These are phyloP conservation scores for Chalaropsis ovoidea DNA, from an alignment of 2,329 filamentous ascomycete genomes.

Conservation along the genomic window DNA sequence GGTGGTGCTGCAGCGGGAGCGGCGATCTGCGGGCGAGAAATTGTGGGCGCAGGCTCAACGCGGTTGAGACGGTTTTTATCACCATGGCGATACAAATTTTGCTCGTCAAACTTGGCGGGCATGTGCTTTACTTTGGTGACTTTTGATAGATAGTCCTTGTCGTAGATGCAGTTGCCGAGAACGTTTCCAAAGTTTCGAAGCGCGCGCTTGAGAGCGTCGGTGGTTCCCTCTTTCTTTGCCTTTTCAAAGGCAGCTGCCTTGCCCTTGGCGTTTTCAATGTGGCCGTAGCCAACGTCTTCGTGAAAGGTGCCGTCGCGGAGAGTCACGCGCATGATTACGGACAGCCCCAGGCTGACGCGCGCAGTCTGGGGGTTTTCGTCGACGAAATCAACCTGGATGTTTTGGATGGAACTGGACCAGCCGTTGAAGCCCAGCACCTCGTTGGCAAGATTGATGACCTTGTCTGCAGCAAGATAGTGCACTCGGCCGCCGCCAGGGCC, in stretches of 20 bases:
- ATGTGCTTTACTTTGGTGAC: constrained; percentile 81
- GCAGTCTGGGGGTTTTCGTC: constrained; percentile 71
- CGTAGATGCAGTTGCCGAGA: constrained; percentile 96
- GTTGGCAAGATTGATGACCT: constrained; percentile 89
- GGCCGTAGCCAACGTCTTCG: constrained; percentile 93
- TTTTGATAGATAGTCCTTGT: constrained; percentile 83
- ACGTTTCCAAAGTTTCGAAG: constrained; percentile 91
- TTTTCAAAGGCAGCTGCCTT: constrained; percentile 97
- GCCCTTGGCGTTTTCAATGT: constrained; percentile 89
- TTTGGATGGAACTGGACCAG: constrained; percentile 93
- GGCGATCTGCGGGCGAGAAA: not conserved
- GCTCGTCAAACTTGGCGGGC: constrained; percentile 61
- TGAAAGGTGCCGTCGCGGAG: constrained; percentile 91
- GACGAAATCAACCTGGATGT: constrained; percentile 89
- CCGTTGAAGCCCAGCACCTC: constrained; percentile 96
- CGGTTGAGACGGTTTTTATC: constrained; percentile 36
- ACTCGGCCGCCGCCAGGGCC: constrained; percentile 79
- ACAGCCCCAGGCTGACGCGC: constrained; percentile 75
- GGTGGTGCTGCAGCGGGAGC: not conserved
- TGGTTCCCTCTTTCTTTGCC: constrained; percentile 95
- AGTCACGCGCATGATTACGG: constrained; percentile 82
- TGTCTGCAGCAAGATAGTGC: constrained; percentile 91
- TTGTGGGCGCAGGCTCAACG: not conserved
- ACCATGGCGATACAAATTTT: constrained; percentile 69
- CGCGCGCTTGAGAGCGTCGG: constrained; percentile 83